Conservation (phyloP, 495 filamentous ascomycete species). For the Penicillium dipodomyicola region DNA sequence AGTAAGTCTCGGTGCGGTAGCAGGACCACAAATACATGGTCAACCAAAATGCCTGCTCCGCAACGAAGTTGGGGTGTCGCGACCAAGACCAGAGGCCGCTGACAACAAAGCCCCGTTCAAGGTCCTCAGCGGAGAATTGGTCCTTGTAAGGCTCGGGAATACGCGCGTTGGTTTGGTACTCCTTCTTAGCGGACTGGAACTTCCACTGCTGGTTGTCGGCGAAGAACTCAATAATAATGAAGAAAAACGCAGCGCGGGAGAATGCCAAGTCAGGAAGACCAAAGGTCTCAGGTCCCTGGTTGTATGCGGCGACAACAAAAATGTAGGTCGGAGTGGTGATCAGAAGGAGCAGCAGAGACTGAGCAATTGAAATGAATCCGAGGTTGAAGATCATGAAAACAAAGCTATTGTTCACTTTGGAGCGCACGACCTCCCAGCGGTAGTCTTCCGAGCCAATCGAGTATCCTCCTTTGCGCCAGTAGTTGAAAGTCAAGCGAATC, state of each 20-base stretch:
- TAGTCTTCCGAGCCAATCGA: slow-evolving; percentile 87
- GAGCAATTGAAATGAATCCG: slow-evolving; percentile 79
- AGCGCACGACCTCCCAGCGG: slow-evolving; percentile 66
- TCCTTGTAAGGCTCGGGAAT: slow-evolving; percentile 52
- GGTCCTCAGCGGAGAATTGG: slow-evolving; percentile 60
- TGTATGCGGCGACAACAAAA: slow-evolving; percentile 59
- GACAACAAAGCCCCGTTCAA: slow-evolving; percentile 89
- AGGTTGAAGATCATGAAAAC: slow-evolving; percentile 84
- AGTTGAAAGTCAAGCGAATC: slow-evolving; percentile 89
- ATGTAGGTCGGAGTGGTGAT: slow-evolving; percentile 81
- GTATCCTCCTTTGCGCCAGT: slow-evolving; percentile 95
- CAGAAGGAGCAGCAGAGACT: slow-evolving; percentile 65
- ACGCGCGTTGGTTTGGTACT: slow-evolving; percentile 69
- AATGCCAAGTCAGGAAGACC: slow-evolving; percentile 64
- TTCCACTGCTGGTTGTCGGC: slow-evolving; percentile 95
- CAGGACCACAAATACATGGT: slow-evolving; percentile 82
- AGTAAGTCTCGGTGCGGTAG: slow-evolving; percentile 62
- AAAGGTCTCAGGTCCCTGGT: slow-evolving; percentile 40
- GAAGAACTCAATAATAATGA: slow-evolving; percentile 72
- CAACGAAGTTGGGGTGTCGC: slow-evolving; percentile 91
- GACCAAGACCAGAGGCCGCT: slow-evolving; percentile 81
- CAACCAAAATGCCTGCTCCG: slow-evolving; percentile 91
- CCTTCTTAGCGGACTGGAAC: slow-evolving; percentile 76
- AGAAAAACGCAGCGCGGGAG: slow-evolving; percentile 61
- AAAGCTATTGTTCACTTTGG: slow-evolving; percentile 48